Base-by-base conservation (phyloP, 805 yeast species). In the Zygosaccharomyces pseudorouxii region DNA sequence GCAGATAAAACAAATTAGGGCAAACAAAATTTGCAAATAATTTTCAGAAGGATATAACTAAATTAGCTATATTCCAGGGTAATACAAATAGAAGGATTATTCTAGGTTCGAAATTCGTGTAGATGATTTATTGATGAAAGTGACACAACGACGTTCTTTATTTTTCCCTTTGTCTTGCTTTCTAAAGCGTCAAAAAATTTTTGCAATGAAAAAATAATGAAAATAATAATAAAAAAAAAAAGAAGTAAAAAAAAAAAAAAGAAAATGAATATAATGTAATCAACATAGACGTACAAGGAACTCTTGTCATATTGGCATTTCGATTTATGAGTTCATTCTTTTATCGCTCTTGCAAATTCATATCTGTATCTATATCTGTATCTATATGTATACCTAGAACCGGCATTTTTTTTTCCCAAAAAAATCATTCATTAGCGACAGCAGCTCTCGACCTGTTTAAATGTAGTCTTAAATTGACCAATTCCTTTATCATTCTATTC, bases 401-500 rank as follows among this genome's bases (percentile, higher is more conserved):
- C n/a, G n/a, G 10, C 18, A n/a, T n/a, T 31, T 25, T 25, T 25
- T 23, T 35, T 22, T 19, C 2, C n/a, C n/a, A n/a, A n/a, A n/a
- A 23, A 38, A 23, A 40, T 18, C 20, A 43, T 10, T 27, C 20
- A 11, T 5, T 16, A 20, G 16, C 12, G n/a, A 39, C 37, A 6
- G 41, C 36, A 10, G 46, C 55, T 46, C 69, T 58, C 6, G 43
- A 43, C 47, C 58, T 58, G 50, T 61, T 64, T n/a, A 67, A 31
- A 1, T 53, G 58, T 9, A 57, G 35, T 56, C 73, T 67, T 28
- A 71, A 49, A 20, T 65, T 69, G 4, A 71, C 72, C 12, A 72
- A 51, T 35, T 65, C 61, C 8, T 55, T 51, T 8, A 71, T 58
- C 0, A 73, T 63, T 38, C 55, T 56, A 53, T 71, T 71, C 22